Evolutionary conservation across 495 filamentous ascomycete species (phyloP).

Genomic region (Hypoxylon rickii): DNA sequence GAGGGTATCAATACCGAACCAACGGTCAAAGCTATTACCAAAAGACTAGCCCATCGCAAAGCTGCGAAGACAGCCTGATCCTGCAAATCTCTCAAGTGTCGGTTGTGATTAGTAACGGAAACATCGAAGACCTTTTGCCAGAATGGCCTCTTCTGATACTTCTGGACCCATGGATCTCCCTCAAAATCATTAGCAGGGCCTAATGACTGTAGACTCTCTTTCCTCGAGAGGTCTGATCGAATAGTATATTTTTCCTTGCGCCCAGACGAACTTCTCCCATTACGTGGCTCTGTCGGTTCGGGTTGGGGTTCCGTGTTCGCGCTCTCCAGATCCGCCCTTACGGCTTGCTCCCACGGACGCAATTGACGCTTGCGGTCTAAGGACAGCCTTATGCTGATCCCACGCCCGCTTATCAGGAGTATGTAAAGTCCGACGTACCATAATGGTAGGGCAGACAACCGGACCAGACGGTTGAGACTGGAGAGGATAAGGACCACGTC

Average conservation of each 20-base stretch:
- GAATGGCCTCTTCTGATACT: constrained; percentile 61
- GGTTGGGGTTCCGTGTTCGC: background rate
- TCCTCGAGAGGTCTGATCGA: constrained; percentile 40
- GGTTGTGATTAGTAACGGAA: constrained; percentile 65
- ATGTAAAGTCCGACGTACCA: constrained; percentile 66
- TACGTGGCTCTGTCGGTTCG: background rate
- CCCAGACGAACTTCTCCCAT: constrained; percentile 32
- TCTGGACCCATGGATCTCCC: constrained; percentile 63
- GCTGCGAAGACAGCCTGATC: constrained; percentile 64
- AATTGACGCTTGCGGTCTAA: constrained; percentile 62
- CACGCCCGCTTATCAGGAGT: constrained; percentile 65
- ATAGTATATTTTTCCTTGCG: constrained; percentile 1
- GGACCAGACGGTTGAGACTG: constrained; percentile 53
- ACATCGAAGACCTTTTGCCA: constrained; percentile 66
- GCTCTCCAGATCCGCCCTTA: constrained; percentile 22
- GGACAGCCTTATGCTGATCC: constrained; percentile 62
- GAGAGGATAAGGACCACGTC: constrained; percentile 64
- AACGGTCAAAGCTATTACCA: constrained; percentile 41
- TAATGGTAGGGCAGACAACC: constrained; percentile 57
- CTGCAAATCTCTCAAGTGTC: constrained; percentile 65
- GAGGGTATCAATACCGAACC: constrained; percentile 44
- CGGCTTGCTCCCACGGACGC: constrained; percentile 64
- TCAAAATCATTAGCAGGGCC: constrained; percentile 60
- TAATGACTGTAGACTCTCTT: constrained; percentile 52
- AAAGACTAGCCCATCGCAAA: constrained; percentile 40